Conservation (phyloP, 371 early-diverging fungal species). For the Apophysomyces elegans region DNA sequence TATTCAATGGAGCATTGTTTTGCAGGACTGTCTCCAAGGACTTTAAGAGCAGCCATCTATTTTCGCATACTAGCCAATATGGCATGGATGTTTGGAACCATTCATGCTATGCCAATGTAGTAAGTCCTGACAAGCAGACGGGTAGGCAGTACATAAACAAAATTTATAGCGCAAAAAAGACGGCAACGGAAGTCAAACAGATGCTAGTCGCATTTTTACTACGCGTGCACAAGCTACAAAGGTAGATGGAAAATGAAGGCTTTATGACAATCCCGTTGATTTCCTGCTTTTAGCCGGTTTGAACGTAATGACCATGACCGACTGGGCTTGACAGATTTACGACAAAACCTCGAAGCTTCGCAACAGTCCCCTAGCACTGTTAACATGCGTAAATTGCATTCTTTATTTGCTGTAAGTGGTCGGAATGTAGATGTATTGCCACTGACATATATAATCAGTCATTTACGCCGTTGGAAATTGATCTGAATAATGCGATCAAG, state of each 20-base stretch:
- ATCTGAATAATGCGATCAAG: slow-evolving; percentile 38
- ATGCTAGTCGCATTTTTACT: slow-evolving; percentile 39
- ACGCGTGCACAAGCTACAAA: slow-evolving; percentile 35
- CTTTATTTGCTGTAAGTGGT: slow-evolving; percentile 38
- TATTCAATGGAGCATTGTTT: slow-evolving; percentile 73
- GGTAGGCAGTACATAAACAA: neutral
- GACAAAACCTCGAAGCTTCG: slow-evolving; percentile 29
- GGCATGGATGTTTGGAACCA: slow-evolving; percentile 60
- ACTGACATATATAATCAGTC: slow-evolving; percentile 24
- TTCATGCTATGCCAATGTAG: slow-evolving; percentile 51
- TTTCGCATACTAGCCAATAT: slow-evolving; percentile 57
- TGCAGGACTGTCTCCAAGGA: slow-evolving; percentile 53
- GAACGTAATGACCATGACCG: slow-evolving; percentile 20
- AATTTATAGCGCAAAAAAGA: slow-evolving; percentile 20
- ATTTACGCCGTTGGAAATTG: slow-evolving; percentile 40
- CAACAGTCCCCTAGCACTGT: slow-evolving; percentile 25
- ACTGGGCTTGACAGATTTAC: slow-evolving; percentile 22
- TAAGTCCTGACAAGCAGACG: neutral
- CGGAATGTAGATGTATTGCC: neutral
- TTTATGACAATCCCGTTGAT: neutral
- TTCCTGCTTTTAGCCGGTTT: slow-evolving; percentile 18
- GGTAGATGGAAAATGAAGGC: slow-evolving; percentile 14
- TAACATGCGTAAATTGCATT: slow-evolving; percentile 34
- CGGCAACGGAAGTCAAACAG: slow-evolving; percentile 31
- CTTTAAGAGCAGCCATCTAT: slow-evolving; percentile 48